A percentile compares a stretch with the other conserved stretches of the same genome.
These are phyloP conservation scores for Xylariaceae sp. DNA, from an alignment of 2,329 filamentous ascomycete species.

Conservation along the genomic window DNA sequence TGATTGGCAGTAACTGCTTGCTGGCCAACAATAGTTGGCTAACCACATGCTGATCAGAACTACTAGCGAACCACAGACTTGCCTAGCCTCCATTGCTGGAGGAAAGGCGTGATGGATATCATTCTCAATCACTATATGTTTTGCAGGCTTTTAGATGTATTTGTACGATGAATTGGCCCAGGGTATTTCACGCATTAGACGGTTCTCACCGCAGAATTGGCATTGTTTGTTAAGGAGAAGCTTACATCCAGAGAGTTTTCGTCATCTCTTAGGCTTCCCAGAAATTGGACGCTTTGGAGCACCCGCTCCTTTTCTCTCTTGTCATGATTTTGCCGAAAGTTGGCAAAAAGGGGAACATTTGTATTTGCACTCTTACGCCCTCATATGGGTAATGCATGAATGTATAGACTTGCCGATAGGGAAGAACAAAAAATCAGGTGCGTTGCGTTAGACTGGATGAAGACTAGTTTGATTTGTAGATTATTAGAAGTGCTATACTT, in stretches of 20 bases:
- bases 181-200: constrained; percentile 33
- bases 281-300: constrained; percentile 18
- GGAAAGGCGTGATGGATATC: constrained; percentile 23
- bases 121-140: constrained; percentile 37
- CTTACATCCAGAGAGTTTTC: constrained; percentile 9
- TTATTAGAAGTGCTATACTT: constrained; percentile 8
- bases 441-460: constrained; percentile 16
- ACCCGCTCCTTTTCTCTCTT: constrained; percentile 4
- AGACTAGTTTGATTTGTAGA: constrained; percentile 22
- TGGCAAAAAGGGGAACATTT: constrained; percentile 17
- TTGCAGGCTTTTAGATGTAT: constrained; percentile 41
- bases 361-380: constrained; percentile 15
- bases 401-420: constrained; percentile 15
- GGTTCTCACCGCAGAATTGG: constrained; percentile 15
- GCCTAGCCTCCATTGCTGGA: constrained; percentile 17
- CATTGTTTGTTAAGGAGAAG: constrained; percentile 22
- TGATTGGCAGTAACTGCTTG: constrained; percentile 35
- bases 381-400: too few species aligned
- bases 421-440: constrained; percentile 16
- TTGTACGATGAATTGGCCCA: constrained; percentile 38
- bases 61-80: constrained; percentile 2
- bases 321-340: constrained; percentile 17
- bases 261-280: constrained; percentile 20
- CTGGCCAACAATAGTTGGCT: background rate
- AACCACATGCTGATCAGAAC: background rate